Evolutionary conservation across 2,329 filamentous ascomycete genomes (phyloP).

Genomic region (Penicillium polonicum): DNA sequence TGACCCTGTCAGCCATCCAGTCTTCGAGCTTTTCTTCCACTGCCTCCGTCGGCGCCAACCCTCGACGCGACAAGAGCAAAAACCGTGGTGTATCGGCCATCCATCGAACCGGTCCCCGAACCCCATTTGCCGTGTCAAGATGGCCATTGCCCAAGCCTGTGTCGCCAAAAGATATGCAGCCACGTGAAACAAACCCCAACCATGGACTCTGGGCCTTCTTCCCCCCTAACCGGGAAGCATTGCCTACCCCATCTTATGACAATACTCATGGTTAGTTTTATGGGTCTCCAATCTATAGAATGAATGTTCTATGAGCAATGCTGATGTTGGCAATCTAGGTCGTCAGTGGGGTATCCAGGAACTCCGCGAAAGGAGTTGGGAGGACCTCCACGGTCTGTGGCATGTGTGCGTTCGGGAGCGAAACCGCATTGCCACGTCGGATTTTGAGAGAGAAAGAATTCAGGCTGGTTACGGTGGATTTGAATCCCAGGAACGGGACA

Average conservation of each 20-base stretch:
- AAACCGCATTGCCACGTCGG: slow-evolving; percentile 81
- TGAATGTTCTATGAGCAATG: not conserved
- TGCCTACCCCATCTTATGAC: slow-evolving; percentile 71
- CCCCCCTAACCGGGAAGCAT: slow-evolving; percentile 63
- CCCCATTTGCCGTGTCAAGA: slow-evolving; percentile 71
- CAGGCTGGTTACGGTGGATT: slow-evolving; percentile 71
- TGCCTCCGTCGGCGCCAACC: slow-evolving; percentile 46
- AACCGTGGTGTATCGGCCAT: slow-evolving; percentile 79
- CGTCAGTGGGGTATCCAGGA: slow-evolving; percentile 83
- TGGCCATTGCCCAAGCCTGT: slow-evolving; percentile 72
- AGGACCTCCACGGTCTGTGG: slow-evolving; percentile 89
- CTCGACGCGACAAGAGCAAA: slow-evolving; percentile 71
- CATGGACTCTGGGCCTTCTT: slow-evolving; percentile 97
- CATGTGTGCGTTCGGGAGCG: slow-evolving; percentile 91
- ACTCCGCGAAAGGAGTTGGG: slow-evolving; percentile 85
- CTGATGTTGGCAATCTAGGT: slow-evolving; percentile 46
- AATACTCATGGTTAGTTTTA: slow-evolving; percentile 60
- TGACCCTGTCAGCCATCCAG: slow-evolving; percentile 33
- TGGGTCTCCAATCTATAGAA: not conserved
- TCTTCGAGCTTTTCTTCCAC: slow-evolving; percentile 55
- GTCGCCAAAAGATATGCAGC: slow-evolving; percentile 51
- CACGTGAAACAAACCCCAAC: slow-evolving; percentile 60
- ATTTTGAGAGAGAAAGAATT: slow-evolving; percentile 64
- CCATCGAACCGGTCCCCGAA: slow-evolving; percentile 71
- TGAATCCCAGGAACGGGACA: slow-evolving; percentile 64